Conservation (phyloP, 202 grass and related monocot species). For the Saccharum hybrid region DNA sequence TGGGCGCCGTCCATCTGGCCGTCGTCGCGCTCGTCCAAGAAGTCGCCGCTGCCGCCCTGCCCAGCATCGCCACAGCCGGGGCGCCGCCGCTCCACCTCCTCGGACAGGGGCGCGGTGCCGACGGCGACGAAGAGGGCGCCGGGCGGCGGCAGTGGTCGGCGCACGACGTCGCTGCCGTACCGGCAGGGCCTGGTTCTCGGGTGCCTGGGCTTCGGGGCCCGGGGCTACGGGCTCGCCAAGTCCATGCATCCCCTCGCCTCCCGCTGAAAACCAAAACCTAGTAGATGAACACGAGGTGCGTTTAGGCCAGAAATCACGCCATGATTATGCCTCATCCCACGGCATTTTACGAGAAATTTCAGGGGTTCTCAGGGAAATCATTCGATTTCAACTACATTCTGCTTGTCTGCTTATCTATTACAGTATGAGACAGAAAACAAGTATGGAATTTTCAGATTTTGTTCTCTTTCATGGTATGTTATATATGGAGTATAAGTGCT, state of each 20-base stretch:
- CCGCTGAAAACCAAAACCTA: not conserved
- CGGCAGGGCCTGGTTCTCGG: slow-evolving; percentile 50
- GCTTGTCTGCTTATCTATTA: not conserved
- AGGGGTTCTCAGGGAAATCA: not conserved
- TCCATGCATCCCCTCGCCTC: slow-evolving; percentile 50
- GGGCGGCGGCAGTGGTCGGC: slow-evolving; percentile 1
- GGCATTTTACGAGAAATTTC: slow-evolving; percentile 3
- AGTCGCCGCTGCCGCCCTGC: slow-evolving; percentile 29
- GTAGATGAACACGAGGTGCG: not conserved
- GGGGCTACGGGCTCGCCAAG: slow-evolving; percentile 56
- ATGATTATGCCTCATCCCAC: not conserved
- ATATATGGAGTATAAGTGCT: not conserved
- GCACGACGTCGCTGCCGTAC: slow-evolving; percentile 55
- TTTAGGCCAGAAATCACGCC: not conserved
- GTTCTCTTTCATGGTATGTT: no score
- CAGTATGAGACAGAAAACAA: not conserved
- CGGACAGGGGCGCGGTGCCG: not conserved
- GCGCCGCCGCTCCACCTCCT: slow-evolving; percentile 43
- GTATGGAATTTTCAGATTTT: no score
- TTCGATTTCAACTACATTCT: not conserved
- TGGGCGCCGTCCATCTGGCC: slow-evolving; percentile 55
- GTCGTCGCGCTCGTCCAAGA: slow-evolving; percentile 37
- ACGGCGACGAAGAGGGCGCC: not conserved
- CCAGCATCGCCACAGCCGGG: slow-evolving; percentile 24
- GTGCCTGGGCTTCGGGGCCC: slow-evolving; percentile 52